phyloP scores from a whole-genome alignment of 352 stramenopile genomes.

The Pythium apleroticum region DNA sequence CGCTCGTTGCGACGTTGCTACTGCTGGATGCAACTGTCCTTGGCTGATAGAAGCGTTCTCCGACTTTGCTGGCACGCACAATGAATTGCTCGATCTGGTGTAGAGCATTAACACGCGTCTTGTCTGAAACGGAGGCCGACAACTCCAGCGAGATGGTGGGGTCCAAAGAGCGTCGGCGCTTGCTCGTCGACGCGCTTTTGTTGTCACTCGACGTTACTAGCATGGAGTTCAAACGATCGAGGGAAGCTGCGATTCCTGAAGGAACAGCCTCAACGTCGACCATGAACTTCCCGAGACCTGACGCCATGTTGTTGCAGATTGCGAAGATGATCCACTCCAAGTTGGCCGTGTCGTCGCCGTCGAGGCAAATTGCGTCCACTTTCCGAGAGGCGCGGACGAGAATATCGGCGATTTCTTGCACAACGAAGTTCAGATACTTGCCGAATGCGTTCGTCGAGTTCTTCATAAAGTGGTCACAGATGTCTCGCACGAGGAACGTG shows the following conservation, averaged over 20 bases:
- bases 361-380: conserved; percentile 26
- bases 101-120: conserved; percentile 20
- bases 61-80: conserved; percentile 39
- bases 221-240: conserved; percentile 72
- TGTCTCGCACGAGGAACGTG: conserved; percentile 55
- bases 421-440: conserved; percentile 75
- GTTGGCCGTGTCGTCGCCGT: conserved; percentile 57
- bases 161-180: conserved; percentile 23
- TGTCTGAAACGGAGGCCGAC: not conserved
- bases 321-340: conserved; percentile 80
- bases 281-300: conserved; percentile 68
- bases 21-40: conserved; percentile 2
- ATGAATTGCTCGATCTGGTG: conserved; percentile 69
- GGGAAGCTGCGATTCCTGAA: conserved; percentile 51
- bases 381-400: conserved; percentile 31
- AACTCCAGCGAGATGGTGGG: not conserved
- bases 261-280: conserved; percentile 65
- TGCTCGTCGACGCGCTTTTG: conserved; percentile 13
- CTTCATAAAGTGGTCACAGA: conserved; percentile 64
- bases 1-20: not conserved
- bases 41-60: conserved; percentile 58
- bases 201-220: conserved; percentile 36
- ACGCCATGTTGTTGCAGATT: conserved; percentile 73
- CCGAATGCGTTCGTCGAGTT: conserved; percentile 64
- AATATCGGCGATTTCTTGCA: conserved; percentile 76